Evolutionary conservation across 208 protist species (phyloP).

Genomic region (Crithidia thermophila): DNA sequence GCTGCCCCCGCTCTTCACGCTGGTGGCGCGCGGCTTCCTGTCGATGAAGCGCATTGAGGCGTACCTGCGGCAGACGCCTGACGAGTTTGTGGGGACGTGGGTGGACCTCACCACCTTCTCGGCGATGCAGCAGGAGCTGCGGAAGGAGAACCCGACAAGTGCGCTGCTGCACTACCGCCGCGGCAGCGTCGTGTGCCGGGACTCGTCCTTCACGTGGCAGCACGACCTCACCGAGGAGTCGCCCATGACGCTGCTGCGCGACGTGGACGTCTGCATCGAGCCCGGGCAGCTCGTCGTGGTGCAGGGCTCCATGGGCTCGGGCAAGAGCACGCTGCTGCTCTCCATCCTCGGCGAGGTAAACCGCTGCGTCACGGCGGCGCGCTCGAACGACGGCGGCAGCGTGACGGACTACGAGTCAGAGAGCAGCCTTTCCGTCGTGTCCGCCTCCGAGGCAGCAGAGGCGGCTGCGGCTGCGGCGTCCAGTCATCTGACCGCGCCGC

Average conservation of each 20-base stretch:
- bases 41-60: conserved; percentile 65
- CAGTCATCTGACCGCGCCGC: conserved; percentile 1
- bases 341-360: conserved; percentile 84
- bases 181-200: conserved; percentile 60
- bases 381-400: conserved; percentile 13
- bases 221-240: conserved; percentile 55
- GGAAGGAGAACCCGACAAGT: conserved; percentile 20
- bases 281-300: conserved; percentile 76
- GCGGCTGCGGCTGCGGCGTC: neutral
- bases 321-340: conserved; percentile 77
- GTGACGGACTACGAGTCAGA: conserved; percentile 30
- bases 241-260: conserved; percentile 40
- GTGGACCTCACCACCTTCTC: conserved; percentile 45
- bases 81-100: conserved; percentile 71
- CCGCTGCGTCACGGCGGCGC: conserved; percentile 35
- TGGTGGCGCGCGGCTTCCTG: conserved; percentile 55
- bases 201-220: conserved; percentile 79
- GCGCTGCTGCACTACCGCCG: conserved; percentile 41
- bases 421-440: conserved; percentile 35
- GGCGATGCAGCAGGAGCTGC: conserved; percentile 38
- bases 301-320: conserved; percentile 77
- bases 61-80: conserved; percentile 62
- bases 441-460: conserved; percentile 15
- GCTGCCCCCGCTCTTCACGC: conserved; percentile 47
- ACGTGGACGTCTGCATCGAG: conserved; percentile 62